Conservation (phyloP, 148 eudicot genomes). For the Vaccinium corymbosum region DNA sequence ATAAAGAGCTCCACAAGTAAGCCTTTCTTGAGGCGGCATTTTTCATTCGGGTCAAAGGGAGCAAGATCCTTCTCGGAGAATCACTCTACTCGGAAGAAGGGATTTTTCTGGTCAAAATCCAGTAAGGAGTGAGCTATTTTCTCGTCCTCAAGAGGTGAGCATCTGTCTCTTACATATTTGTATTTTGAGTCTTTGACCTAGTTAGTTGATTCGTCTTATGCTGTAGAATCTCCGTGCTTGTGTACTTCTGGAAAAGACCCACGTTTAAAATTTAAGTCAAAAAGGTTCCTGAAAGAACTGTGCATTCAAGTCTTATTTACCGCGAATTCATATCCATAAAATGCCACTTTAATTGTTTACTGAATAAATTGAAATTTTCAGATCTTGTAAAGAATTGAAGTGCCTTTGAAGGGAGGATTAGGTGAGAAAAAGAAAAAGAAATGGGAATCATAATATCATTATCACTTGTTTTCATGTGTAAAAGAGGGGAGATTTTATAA, state of each 20-base stretch:
- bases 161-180: background rate
- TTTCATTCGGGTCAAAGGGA: slow-evolving; percentile 64
- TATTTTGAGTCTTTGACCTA: background rate
- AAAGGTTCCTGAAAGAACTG: background rate
- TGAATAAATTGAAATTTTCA: background rate
- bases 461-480: background rate
- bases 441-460: background rate
- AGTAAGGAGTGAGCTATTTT: slow-evolving; percentile 44
- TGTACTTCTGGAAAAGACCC: background rate
- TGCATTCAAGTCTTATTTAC: background rate
- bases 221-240: too few relatives aligned
- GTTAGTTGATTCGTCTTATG: background rate
- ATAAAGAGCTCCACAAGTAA: slow-evolving; percentile 49
- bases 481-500: background rate
- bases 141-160: background rate
- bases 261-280: background rate
- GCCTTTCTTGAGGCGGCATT: slow-evolving; percentile 72
- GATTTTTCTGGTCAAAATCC: slow-evolving; percentile 76
- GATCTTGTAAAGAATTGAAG: background rate
- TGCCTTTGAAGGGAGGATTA: background rate
- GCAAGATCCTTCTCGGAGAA: slow-evolving; percentile 38
- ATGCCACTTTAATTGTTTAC: background rate
- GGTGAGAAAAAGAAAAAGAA: background rate
- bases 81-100: slow-evolving; percentile 39
- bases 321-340: background rate